Evolutionary conservation across 2,329 filamentous ascomycete species (phyloP), one percentile per base, ranked within the genome.

Genomic region (Pestalotiopsis sp.): DNA sequence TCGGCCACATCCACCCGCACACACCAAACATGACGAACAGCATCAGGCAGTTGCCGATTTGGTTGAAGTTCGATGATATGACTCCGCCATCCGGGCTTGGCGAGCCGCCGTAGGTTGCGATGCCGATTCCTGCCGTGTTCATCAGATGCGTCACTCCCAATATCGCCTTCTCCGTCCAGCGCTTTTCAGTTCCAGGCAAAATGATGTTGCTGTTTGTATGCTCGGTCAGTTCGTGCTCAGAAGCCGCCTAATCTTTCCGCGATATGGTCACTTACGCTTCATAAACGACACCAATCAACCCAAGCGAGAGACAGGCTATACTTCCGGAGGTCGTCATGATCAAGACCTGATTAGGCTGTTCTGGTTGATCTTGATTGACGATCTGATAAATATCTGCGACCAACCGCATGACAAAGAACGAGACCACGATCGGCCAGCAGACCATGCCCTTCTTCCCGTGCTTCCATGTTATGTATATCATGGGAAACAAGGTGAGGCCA

Each of bases 381-480:
- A 60, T 60, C 20, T 60, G 57, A 7, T 38, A 60, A 9, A 60
- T 60, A 11, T 60, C 57, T n/a, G 57, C 25, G 9, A 60, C 57
- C 25, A 60, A 27, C 17, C 57, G 57, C 57, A 60, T 60, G 57
- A 27, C 57, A 20, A 31, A 60, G 25, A 60, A 17, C 3, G 57
- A 60, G 17, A 60, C 12, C 57, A 60, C 25, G 17, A 60, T 60
- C 31, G 57, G 57, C 57, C 57, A 60, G 17, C 57, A 60, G 25
- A 38, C 31, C 57, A 60, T 60, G 57, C 57, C 60, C 31, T 17
- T n/a, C 23, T 41, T 41, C 4, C 60, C 60, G 60, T 63, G 60
- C 60, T 63, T 63, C 60, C 60, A 63, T 27, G 36, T 41, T 9
- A 63, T 63, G 27, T 63, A 63, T 11, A 39, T 6, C 31, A 41